phyloP scores from a whole-genome alignment of 768 basidiomycete species.

The Russula vinacea region DNA sequence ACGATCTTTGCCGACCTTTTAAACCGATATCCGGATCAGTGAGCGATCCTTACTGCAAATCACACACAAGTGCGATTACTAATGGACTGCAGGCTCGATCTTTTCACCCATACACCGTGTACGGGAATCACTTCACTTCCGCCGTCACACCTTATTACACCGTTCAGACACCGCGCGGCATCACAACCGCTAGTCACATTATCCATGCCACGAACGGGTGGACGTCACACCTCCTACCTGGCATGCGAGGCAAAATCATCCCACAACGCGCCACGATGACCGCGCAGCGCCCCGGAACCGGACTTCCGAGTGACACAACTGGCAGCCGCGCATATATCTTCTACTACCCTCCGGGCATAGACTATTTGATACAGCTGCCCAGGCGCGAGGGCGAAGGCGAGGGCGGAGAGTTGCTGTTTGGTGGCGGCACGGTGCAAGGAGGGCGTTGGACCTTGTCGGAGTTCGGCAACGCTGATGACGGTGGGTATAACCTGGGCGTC shows the following conservation, averaged over 20 bases:
- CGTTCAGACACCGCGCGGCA: slow-evolving; percentile 61
- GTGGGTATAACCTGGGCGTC: slow-evolving; percentile 38
- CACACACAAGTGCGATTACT: background rate
- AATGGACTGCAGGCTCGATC: slow-evolving; percentile 46
- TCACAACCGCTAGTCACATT: slow-evolving; percentile 55
- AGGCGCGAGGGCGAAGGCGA: slow-evolving; percentile 22
- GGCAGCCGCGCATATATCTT: slow-evolving; percentile 60
- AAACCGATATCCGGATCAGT: slow-evolving; percentile 48
- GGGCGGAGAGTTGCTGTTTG: slow-evolving; percentile 58
- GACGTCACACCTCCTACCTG: slow-evolving; percentile 64
- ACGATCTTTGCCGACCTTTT: slow-evolving; percentile 54
- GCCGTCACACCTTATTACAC: slow-evolving; percentile 43
- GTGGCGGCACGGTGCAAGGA: slow-evolving; percentile 51
- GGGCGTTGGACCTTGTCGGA: slow-evolving; percentile 34
- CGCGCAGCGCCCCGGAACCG: slow-evolving; percentile 54
- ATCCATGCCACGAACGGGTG: slow-evolving; percentile 87
- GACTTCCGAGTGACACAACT: slow-evolving; percentile 31
- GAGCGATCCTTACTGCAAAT: slow-evolving; percentile 27
- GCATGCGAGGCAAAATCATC: slow-evolving; percentile 58
- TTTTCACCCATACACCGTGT: slow-evolving; percentile 62
- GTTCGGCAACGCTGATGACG: slow-evolving; percentile 39
- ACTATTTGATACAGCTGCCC: slow-evolving; percentile 65
- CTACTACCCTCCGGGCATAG: slow-evolving; percentile 49
- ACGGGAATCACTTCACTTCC: slow-evolving; percentile 44
- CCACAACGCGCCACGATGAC: slow-evolving; percentile 62